Conservation (phyloP, 225 moss, liverwort and hornwort species). For the Ulota crispa region DNA sequence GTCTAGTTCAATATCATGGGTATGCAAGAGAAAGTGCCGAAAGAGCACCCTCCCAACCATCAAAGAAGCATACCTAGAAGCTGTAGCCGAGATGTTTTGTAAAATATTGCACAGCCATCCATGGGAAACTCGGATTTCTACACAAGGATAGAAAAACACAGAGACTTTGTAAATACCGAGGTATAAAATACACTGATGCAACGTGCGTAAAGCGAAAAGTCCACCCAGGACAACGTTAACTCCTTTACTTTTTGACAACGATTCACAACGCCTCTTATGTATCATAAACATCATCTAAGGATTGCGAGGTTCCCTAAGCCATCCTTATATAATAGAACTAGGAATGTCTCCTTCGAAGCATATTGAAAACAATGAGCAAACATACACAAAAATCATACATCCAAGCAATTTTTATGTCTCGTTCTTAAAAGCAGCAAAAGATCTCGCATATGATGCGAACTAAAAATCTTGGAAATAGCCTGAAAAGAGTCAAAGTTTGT, state of each 20-base stretch:
- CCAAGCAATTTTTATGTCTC: not conserved
- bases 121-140: slow-evolving; percentile 53
- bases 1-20: not conserved
- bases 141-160: slow-evolving; percentile 17
- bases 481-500: not conserved
- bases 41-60: not conserved
- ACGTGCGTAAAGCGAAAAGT: not conserved
- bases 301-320: not conserved
- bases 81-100: slow-evolving; percentile 49
- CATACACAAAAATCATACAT: not conserved
- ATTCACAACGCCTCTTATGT: not conserved
- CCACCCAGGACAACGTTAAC: not conserved
- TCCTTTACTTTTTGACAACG: not conserved
- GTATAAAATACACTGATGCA: not conserved
- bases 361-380: not conserved
- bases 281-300: not conserved
- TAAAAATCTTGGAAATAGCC: not conserved
- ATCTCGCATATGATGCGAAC: not conserved
- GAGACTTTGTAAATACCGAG: not conserved
- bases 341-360: not conserved
- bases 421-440: not conserved
- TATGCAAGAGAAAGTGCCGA: not conserved
- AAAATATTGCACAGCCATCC: slow-evolving; percentile 74
- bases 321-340: not conserved
- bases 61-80: slow-evolving; percentile 42